These are phyloP conservation scores for Verticillium dahliae DNA, from an alignment of 2,329 filamentous ascomycete species.

Conservation along the genomic window DNA sequence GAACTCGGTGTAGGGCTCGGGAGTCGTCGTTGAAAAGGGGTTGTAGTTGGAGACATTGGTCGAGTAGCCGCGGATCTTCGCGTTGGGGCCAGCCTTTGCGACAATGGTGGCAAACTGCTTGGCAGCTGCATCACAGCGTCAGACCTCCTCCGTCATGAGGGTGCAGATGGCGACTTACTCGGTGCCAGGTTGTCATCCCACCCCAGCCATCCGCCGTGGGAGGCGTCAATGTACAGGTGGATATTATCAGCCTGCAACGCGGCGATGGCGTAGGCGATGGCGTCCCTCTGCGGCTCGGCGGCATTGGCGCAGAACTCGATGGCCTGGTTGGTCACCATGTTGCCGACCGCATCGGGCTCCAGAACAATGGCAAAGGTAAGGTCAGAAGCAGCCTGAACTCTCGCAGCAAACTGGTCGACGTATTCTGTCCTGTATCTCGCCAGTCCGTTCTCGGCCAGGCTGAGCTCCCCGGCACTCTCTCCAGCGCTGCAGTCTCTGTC, in stretches of 20 bases:
- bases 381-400: conserved; percentile 27
- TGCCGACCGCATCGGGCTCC: conserved; percentile 37
- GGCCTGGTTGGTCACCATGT: conserved; percentile 31
- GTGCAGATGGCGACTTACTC: conserved; percentile 13
- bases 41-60: conserved; percentile 39
- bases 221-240: conserved; percentile 32
- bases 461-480: conserved; percentile 33
- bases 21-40: conserved; percentile 26
- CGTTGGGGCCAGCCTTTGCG: conserved; percentile 20
- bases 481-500: conserved; percentile 38
- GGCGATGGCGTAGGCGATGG: conserved; percentile 32
- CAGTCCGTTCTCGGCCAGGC: conserved; percentile 25
- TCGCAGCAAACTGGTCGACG: conserved; percentile 29
- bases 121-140: conserved; percentile 21
- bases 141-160: neutral
- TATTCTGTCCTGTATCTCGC: conserved; percentile 32
- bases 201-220: conserved; percentile 36
- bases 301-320: conserved; percentile 29
- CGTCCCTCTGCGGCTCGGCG: conserved; percentile 28
- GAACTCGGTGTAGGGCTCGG: conserved; percentile 32
- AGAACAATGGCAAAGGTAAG: conserved; percentile 34
- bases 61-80: conserved; percentile 30
- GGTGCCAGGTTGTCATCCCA: conserved; percentile 31
- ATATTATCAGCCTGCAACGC: conserved; percentile 29
- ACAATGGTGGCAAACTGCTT: conserved; percentile 32